Evolutionary conservation across 331 rosid genomes (phyloP).

Genomic region (Pyracantha coccinea): DNA sequence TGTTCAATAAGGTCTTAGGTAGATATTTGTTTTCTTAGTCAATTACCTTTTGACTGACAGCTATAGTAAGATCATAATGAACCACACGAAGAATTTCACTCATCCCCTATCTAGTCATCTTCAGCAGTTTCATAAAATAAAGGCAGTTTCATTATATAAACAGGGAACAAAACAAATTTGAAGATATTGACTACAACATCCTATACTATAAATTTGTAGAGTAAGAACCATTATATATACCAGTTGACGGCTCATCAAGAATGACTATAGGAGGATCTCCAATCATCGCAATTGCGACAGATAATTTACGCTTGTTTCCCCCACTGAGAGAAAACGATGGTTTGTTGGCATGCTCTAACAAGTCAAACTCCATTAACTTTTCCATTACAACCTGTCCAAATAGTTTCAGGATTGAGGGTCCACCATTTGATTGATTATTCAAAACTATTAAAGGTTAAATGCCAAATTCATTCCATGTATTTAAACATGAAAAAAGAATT

Average conservation of each 20-base stretch:
- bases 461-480: neutral
- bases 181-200: neutral
- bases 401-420: constrained; percentile 15
- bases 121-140: neutral
- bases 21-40: neutral
- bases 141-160: neutral
- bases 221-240: constrained; percentile 17
- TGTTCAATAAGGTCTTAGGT: neutral
- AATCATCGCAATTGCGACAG: constrained; percentile 94
- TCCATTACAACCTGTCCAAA: constrained; percentile 79
- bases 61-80: neutral
- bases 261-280: constrained; percentile 96
- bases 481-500: neutral
- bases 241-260: constrained; percentile 97
- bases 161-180: neutral
- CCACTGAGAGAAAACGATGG: constrained; percentile 87
- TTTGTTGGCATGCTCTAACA: constrained; percentile 74
- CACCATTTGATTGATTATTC: neutral
- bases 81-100: neutral
- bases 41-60: neutral
- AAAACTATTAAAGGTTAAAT: neutral
- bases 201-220: neutral
- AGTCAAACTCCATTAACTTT: constrained; percentile 81
- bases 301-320: constrained; percentile 89
- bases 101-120: neutral